These are phyloP conservation scores for Lipomyces yamadae DNA, from an alignment of 805 yeast genomes.

Conservation along the genomic window DNA sequence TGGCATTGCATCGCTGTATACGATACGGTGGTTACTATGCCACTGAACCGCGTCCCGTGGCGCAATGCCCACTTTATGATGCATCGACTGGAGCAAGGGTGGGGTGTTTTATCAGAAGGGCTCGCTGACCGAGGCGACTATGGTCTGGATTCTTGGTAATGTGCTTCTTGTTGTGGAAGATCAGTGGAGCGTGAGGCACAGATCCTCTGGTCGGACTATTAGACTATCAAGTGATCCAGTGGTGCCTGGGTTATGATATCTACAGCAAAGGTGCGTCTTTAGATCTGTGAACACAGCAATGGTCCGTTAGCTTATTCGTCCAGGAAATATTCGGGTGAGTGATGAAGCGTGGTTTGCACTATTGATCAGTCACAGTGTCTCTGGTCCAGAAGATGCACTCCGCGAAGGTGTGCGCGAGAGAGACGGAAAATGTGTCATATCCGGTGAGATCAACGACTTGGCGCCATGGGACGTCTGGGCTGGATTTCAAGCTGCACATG, in stretches of 20 bases:
- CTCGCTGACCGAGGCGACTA: slow-evolving; percentile 5
- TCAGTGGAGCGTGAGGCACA: background rate
- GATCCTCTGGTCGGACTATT: slow-evolving; percentile 4
- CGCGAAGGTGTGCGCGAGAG: slow-evolving; percentile 1
- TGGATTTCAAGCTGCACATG: slow-evolving; percentile 8
- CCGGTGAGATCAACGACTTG: background rate
- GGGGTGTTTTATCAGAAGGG: slow-evolving; percentile 2
- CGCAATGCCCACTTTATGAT: slow-evolving; percentile 9
- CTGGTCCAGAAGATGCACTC: slow-evolving; percentile 4
- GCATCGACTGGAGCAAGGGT: slow-evolving; percentile 6
- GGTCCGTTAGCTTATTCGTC: background rate
- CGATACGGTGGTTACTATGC: background rate
- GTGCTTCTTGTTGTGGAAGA: slow-evolving; percentile 6
- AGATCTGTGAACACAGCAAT: background rate
- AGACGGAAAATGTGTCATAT: slow-evolving; percentile 6
- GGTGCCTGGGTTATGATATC: slow-evolving; percentile 4
- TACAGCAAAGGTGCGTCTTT: slow-evolving; percentile 1
- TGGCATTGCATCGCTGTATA: no score
- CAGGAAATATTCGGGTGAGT: slow-evolving; percentile 2
- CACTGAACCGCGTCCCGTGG: slow-evolving; percentile 1
- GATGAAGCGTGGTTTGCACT: slow-evolving; percentile 1
- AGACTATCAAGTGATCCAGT: background rate
- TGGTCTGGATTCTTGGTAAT: background rate
- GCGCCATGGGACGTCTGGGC: slow-evolving; percentile 6
- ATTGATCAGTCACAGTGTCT: slow-evolving; percentile 5